Conservation (phyloP, 768 basidiomycete species). For the Mycena floridula region DNA sequence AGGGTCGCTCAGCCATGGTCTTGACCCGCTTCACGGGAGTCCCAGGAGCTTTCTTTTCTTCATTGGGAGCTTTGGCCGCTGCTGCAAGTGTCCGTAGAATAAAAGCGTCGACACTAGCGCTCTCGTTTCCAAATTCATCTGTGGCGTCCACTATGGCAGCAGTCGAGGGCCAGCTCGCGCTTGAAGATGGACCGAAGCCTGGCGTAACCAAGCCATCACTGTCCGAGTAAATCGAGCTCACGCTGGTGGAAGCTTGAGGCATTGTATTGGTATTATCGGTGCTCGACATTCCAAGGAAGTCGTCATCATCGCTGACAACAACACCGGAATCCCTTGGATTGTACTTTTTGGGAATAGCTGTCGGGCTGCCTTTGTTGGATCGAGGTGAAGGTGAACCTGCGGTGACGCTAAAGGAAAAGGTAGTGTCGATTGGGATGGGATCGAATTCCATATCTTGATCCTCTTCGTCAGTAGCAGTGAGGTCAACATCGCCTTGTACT, state of each 20-base stretch:
- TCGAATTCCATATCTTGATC: slow-evolving; percentile 57
- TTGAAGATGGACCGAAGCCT: slow-evolving; percentile 41
- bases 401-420: slow-evolving; percentile 53
- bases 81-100: slow-evolving; percentile 64
- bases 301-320: slow-evolving; percentile 57
- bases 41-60: slow-evolving; percentile 60
- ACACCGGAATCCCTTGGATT: slow-evolving; percentile 66
- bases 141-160: slow-evolving; percentile 33
- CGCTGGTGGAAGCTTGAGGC: slow-evolving; percentile 57
- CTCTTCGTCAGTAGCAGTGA: slow-evolving; percentile 25
- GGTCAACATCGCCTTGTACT: slow-evolving; percentile 14
- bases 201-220: slow-evolving; percentile 73
- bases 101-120: slow-evolving; percentile 57
- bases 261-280: slow-evolving; percentile 29
- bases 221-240: slow-evolving; percentile 50
- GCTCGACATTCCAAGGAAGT: slow-evolving; percentile 20
- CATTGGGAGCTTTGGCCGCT: slow-evolving; percentile 42
- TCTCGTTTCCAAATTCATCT: slow-evolving; percentile 28
- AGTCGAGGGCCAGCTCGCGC: slow-evolving; percentile 59
- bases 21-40: slow-evolving; percentile 78
- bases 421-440: slow-evolving; percentile 36
- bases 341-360: slow-evolving; percentile 58
- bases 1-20: slow-evolving; percentile 58
- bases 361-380: slow-evolving; percentile 25
- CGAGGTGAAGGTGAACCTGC: slow-evolving; percentile 53